Percentiles rank a stretch among this genome's conserved stretches.
Evolutionary conservation across 306 rosid species (phyloP).

Genomic region (Urtica urens): DNA sequence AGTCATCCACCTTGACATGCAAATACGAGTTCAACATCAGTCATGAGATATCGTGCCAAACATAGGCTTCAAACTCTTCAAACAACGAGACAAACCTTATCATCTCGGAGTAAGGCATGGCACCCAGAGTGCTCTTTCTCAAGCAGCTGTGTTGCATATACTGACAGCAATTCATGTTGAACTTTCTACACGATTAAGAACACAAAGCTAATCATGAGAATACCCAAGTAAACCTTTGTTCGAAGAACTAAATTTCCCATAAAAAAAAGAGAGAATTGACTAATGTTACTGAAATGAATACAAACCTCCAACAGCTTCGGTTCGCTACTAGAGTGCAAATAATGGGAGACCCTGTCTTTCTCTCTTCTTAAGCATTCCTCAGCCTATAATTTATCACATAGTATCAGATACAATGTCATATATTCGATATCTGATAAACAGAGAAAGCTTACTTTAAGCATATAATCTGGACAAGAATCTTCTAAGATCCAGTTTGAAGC

Average conservation of each 20-base stretch:
- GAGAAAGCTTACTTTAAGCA: constrained; percentile 27
- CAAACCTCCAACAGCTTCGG: constrained; percentile 40
- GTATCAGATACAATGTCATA: constrained; percentile 6
- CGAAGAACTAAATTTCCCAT: not conserved
- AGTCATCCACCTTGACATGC: constrained; percentile 57
- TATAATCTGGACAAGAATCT: constrained; percentile 45
- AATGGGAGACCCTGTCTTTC: constrained; percentile 37
- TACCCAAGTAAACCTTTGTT: too few species aligned
- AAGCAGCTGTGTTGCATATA: constrained; percentile 38
- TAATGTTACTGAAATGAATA: not conserved
- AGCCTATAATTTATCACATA: constrained; percentile 19
- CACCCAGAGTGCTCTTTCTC: constrained; percentile 55
- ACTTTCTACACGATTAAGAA: constrained; percentile 42
- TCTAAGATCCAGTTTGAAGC: constrained; percentile 49
- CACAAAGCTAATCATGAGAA: not conserved
- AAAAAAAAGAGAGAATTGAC: not conserved
- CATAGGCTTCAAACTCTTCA: not conserved
- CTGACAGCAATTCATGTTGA: constrained; percentile 39
- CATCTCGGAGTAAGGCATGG: constrained; percentile 48
- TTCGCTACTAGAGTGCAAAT: constrained; percentile 40
- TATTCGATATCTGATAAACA: not conserved
- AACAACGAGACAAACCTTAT: constrained; percentile 23
- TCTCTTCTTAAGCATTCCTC: constrained; percentile 40
- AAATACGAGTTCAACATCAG: not conserved
- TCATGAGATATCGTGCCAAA: not conserved